Evolutionary conservation across 331 rosid genomes (phyloP).

Genomic region (Stylosanthes scabra): DNA sequence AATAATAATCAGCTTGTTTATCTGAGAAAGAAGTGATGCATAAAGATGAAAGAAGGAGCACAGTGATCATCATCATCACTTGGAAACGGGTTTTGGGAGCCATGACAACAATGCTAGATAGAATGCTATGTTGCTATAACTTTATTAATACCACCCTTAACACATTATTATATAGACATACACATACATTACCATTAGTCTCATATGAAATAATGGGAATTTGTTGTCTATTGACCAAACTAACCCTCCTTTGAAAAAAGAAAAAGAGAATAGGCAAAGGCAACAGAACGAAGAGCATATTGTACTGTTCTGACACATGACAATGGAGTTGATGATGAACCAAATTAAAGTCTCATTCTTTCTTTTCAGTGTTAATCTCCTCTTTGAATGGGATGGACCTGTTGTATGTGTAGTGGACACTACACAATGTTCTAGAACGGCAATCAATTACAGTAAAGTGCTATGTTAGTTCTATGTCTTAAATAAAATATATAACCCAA

Average conservation of each 20-base stretch:
- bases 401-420: constrained; percentile 28
- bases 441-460: too few relatives aligned
- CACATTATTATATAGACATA: neutral
- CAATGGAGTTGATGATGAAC: neutral
- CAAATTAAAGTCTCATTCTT: neutral
- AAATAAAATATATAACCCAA: too few relatives aligned
- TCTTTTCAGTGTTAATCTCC: neutral
- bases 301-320: constrained; percentile 11
- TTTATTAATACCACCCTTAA: neutral
- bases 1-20: constrained; percentile 42
- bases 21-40: constrained; percentile 26
- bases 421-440: constrained; percentile 21
- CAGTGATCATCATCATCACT: neutral
- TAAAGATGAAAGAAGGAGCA: constrained; percentile 40
- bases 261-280: neutral
- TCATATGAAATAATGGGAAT: neutral
- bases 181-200: neutral
- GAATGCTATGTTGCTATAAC: neutral
- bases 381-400: neutral
- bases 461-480: too few relatives aligned
- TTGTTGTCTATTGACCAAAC: constrained; percentile 13
- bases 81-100: constrained; percentile 32
- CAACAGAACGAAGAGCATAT: neutral
- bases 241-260: constrained; percentile 10
- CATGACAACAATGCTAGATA: constrained; percentile 38